Percentiles rank a stretch among this genome's conserved stretches.
These are phyloP conservation scores for Eucalyptus cloeziana DNA, from an alignment of 345 rosid species.

Conservation along the genomic window DNA sequence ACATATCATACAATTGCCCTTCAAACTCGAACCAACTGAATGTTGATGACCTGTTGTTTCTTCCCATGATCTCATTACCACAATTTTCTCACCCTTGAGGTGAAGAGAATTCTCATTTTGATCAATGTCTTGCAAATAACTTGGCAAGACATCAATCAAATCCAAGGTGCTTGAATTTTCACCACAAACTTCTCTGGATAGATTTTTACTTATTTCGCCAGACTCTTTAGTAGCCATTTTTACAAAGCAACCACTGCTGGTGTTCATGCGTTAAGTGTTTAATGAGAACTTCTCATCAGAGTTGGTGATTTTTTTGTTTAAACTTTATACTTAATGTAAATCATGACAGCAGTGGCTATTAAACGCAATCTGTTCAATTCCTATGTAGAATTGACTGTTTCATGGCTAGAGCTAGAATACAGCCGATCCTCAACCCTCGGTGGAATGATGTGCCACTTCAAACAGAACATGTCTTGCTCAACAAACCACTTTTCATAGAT, in stretches of 20 bases:
- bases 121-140: neutral
- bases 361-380: neutral
- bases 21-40: neutral
- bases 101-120: neutral
- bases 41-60: neutral
- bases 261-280: neutral
- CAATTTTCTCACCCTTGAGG: neutral
- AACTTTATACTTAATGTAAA: neutral
- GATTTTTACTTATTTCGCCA: too few relatives aligned
- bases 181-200: neutral
- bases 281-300: neutral
- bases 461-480: neutral
- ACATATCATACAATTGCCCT: neutral
- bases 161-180: neutral
- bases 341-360: neutral
- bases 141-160: neutral
- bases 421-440: neutral
- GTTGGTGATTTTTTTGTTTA: neutral
- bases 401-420: neutral
- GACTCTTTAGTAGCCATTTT: neutral
- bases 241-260: neutral
- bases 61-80: neutral
- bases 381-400: neutral
- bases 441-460: neutral
- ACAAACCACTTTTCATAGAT: neutral